A percentile compares a stretch with the other conserved stretches of the same genome.
phyloP scores from a whole-genome alignment of 306 rosid genomes.

The Cicer arietinum region DNA sequence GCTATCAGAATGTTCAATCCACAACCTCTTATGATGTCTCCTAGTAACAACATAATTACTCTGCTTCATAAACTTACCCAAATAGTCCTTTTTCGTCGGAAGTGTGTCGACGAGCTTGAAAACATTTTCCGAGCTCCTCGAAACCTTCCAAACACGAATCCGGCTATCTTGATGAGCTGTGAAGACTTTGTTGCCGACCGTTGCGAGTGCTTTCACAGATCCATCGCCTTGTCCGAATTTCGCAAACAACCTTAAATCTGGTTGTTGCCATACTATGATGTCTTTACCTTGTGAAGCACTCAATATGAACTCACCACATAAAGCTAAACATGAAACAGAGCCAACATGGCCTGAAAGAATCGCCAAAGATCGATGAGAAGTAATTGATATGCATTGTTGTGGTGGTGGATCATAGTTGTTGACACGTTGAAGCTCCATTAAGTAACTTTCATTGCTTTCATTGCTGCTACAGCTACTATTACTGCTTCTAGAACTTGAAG shows the following conservation, averaged over 20 bases:
- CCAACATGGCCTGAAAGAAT: constrained; percentile 81
- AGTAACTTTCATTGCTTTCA: constrained; percentile 61
- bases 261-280: constrained; percentile 92
- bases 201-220: constrained; percentile 76
- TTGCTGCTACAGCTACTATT: constrained; percentile 46
- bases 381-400: constrained; percentile 26
- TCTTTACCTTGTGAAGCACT: constrained; percentile 92
- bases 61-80: constrained; percentile 87
- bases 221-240: constrained; percentile 94
- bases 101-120: constrained; percentile 72
- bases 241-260: constrained; percentile 69
- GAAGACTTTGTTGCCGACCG: constrained; percentile 70
- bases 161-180: constrained; percentile 89
- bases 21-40: constrained; percentile 76
- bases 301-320: constrained; percentile 89
- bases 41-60: constrained; percentile 88
- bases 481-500: constrained; percentile 45
- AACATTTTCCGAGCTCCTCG: constrained; percentile 73
- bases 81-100: constrained; percentile 82
- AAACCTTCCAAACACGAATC: constrained; percentile 89
- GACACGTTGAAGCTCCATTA: not conserved
- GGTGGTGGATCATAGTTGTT: not conserved
- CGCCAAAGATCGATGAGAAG: constrained; percentile 63
- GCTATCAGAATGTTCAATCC: constrained; percentile 91
- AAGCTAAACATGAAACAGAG: constrained; percentile 79